These are phyloP conservation scores for Galeopsis tetrahit DNA, from an alignment of 257 asterid species.

Conservation along the genomic window DNA sequence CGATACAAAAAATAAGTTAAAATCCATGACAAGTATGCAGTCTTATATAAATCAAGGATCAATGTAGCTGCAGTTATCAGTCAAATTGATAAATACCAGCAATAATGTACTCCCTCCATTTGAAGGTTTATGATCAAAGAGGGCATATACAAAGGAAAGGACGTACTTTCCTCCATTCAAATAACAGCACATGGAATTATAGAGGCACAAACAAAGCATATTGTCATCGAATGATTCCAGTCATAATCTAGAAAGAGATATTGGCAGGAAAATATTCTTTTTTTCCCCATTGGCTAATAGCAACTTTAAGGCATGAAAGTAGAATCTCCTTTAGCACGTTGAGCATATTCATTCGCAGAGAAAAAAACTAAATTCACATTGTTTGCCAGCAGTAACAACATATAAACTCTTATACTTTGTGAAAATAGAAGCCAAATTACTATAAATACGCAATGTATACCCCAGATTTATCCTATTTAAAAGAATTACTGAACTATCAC, in stretches of 20 bases:
- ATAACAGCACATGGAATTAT: constrained; percentile 11
- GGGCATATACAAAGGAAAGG: too few species aligned
- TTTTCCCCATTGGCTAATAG: background rate
- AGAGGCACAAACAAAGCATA: background rate
- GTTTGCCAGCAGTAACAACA: background rate
- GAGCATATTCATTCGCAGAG: background rate
- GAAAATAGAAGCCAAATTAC: constrained; percentile 5
- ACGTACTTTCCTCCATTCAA: too few species aligned
- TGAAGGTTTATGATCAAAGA: too few species aligned
- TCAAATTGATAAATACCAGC: too few species aligned
- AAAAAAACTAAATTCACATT: background rate
- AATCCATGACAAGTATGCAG: too few species aligned
- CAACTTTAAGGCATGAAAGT: constrained; percentile 1
- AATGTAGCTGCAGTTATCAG: too few species aligned
- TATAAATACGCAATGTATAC: background rate
- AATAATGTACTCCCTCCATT: too few species aligned
- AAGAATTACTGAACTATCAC: constrained; percentile 4
- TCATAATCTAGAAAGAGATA: background rate
- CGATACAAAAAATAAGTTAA: too few species aligned
- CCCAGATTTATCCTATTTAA: constrained; percentile 17
- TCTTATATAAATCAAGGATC: too few species aligned
- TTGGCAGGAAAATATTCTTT: background rate
- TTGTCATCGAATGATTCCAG: background rate
- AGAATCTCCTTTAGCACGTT: background rate
- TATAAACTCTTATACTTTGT: background rate